Percentiles rank a stretch among this genome's conserved stretches.
These are phyloP conservation scores for Phycomyces nitens DNA, from an alignment of 192 early-diverging fungal species.

Conservation along the genomic window DNA sequence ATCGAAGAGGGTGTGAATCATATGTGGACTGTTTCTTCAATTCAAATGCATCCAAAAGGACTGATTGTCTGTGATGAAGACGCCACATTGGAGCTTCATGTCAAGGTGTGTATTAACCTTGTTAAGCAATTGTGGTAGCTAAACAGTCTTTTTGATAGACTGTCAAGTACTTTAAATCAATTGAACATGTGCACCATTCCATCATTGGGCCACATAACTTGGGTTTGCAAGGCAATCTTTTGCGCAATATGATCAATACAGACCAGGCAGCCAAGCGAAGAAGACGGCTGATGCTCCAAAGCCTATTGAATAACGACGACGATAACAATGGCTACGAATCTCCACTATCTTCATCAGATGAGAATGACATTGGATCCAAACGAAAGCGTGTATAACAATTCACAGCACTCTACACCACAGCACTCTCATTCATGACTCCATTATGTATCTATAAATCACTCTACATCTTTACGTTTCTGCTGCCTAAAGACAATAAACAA, in stretches of 20 bases:
- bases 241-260: slow-evolving; percentile 30
- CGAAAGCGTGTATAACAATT: neutral
- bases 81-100: slow-evolving; percentile 82
- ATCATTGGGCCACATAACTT: slow-evolving; percentile 72
- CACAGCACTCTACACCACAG: too few species aligned
- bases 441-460: too few species aligned
- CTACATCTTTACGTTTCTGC: too few species aligned
- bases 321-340: neutral
- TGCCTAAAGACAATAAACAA: too few species aligned
- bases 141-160: slow-evolving; percentile 52
- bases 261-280: slow-evolving; percentile 28
- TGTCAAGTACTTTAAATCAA: slow-evolving; percentile 84
- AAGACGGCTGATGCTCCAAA: slow-evolving; percentile 29
- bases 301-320: slow-evolving; percentile 27
- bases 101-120: slow-evolving; percentile 65
- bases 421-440: too few species aligned
- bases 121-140: neutral
- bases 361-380: neutral
- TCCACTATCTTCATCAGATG: neutral
- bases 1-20: slow-evolving; percentile 73
- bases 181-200: slow-evolving; percentile 77
- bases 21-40: slow-evolving; percentile 87
- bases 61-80: slow-evolving; percentile 89
- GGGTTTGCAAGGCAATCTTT: slow-evolving; percentile 59
- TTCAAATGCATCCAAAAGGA: slow-evolving; percentile 79